phyloP scores from a whole-genome alignment of 192 early-diverging fungal species.

The Mortierella alpina region DNA sequence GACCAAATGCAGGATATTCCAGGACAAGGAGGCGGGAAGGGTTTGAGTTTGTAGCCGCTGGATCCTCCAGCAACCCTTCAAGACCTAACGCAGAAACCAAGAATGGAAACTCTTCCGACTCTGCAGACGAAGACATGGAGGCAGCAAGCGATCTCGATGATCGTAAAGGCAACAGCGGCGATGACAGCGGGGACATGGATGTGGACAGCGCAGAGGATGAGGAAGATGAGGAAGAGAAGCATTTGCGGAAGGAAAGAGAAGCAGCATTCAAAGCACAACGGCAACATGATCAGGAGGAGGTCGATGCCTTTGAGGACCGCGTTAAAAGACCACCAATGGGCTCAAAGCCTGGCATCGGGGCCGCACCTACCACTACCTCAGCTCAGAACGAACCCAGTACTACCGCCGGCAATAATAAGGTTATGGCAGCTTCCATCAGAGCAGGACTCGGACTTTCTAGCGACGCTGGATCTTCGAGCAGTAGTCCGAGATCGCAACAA shows the following conservation, averaged over 20 bases:
- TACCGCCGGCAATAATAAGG: constrained; percentile 17
- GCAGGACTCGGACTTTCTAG: constrained; percentile 26
- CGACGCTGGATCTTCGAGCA: constrained; percentile 12
- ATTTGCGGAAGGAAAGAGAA: constrained; percentile 9
- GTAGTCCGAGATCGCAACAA: constrained; percentile 8
- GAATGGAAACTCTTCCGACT: background rate
- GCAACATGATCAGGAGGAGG: constrained; percentile 13
- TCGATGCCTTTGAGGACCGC: constrained; percentile 25
- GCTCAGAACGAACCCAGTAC: background rate
- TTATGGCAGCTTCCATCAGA: constrained; percentile 21
- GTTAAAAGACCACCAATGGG: constrained; percentile 8
- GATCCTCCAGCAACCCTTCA: background rate
- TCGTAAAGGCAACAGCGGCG: constrained; percentile 28
- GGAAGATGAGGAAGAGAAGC: constrained; percentile 56
- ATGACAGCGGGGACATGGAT: constrained; percentile 60
- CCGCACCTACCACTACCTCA: constrained; percentile 5
- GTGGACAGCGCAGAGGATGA: constrained; percentile 13
- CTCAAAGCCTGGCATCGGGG: constrained; percentile 17
- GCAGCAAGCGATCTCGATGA: constrained; percentile 54
- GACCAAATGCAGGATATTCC: constrained; percentile 8
- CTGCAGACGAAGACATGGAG: constrained; percentile 12
- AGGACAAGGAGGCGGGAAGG: constrained; percentile 17
- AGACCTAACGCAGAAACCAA: background rate
- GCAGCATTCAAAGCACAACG: constrained; percentile 32
- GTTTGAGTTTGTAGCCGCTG: constrained; percentile 35